These are phyloP conservation scores for Cystofilobasidium capitatum DNA, from an alignment of 768 basidiomycete genomes.

Conservation along the genomic window DNA sequence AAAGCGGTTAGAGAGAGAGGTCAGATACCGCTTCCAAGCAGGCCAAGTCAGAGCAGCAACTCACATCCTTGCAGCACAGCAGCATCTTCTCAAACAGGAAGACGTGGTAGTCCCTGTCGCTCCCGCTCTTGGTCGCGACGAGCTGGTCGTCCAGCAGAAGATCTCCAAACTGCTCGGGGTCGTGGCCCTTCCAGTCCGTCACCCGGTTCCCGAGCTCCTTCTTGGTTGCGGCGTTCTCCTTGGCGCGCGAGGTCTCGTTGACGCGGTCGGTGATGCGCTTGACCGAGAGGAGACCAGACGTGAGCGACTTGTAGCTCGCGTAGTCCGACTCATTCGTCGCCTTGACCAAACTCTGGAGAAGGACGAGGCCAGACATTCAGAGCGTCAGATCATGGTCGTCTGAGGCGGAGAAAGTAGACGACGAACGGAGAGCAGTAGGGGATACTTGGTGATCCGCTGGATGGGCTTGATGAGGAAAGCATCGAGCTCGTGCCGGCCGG, in stretches of 20 bases:
- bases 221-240: constrained; percentile 81
- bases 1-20: background rate
- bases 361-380: background rate
- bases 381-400: background rate
- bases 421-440: constrained; percentile 73
- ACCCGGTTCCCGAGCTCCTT: constrained; percentile 74
- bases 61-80: constrained; percentile 90
- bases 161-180: constrained; percentile 84
- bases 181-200: constrained; percentile 98
- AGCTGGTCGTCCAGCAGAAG: constrained; percentile 92
- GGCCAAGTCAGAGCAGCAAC: background rate
- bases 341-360: constrained; percentile 15
- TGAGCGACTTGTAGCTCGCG: constrained; percentile 67
- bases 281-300: constrained; percentile 70
- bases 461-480: constrained; percentile 98
- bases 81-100: constrained; percentile 99
- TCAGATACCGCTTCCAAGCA: background rate
- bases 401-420: constrained; percentile 1
- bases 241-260: constrained; percentile 85
- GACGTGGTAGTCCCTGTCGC: constrained; percentile 95
- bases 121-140: constrained; percentile 87
- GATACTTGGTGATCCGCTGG: constrained; percentile 97
- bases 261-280: constrained; percentile 91
- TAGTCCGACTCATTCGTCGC: constrained; percentile 42
- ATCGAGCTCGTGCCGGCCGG: constrained; percentile 75